Evolutionary conservation across 2,329 filamentous ascomycete species (phyloP), one percentile per base, ranked within the genome.

Genomic region (Aspergillus phoenicis): DNA sequence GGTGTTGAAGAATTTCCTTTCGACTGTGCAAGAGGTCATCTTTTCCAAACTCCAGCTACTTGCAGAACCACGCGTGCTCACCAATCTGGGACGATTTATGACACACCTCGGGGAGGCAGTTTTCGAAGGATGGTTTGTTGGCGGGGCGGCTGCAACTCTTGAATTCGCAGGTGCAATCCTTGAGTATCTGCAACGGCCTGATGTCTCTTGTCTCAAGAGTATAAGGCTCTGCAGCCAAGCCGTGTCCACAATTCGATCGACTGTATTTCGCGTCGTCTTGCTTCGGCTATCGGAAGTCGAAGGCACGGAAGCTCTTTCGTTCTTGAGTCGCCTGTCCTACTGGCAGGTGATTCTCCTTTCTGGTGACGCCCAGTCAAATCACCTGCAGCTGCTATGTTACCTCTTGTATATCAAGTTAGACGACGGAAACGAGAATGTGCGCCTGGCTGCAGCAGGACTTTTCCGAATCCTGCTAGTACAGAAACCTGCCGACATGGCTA

Each of bases 111-210:
- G 90, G 0, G 95, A 99, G 74, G 91, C 92, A 5, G 89, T 97
- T 11, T 97, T 95, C 66, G 95, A 98, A 76, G 95, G 95, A 15
- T 97, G 93, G 91, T 98, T 98, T 71, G 86, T 97, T 64, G 89
- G 95, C 66, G 94, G 94, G 1, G 91, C 91, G 1, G 90, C 93
- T 68, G 84, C 87, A 4, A 85, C 95, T 67, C 84, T 98, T 33
- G 93, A 98, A 69, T 96, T 97, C 69, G 85, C 89, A 3, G 95
- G 94, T 1, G 88, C 89, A 57, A 78, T 97, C 6, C 78, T 99
- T 6, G 95, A 99, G 73, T 94, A 96, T 70, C 81, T 99, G 4
- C 92, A 97, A 72, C 86, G 91, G 8, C 90, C 93, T 0, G 91
- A 97, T 13, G 83, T 99, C 38, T 86, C 91, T 0, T 83, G 82